Evolutionary conservation across 768 basidiomycete genomes (phyloP).

Genomic region (Boletus insuetus): DNA sequence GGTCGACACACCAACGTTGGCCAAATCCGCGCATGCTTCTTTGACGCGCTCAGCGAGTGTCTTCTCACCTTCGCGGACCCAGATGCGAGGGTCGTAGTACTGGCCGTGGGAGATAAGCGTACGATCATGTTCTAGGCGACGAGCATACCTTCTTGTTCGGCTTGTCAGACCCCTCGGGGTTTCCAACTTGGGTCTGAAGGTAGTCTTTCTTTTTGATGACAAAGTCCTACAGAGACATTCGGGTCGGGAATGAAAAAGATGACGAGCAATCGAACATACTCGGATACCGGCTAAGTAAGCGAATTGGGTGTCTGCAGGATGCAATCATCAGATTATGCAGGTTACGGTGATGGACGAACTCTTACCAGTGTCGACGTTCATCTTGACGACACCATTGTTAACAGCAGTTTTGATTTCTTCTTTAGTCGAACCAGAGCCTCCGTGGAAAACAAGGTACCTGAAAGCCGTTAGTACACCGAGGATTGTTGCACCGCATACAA

Average conservation of each 20-base stretch:
- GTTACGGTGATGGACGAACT: not conserved
- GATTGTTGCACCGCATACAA: not conserved
- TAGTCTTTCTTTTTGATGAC: slow-evolving; percentile 83
- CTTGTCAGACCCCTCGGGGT: slow-evolving; percentile 95
- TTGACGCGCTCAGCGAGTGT: slow-evolving; percentile 84
- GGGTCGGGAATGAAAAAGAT: not conserved
- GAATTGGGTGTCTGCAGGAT: slow-evolving; percentile 70
- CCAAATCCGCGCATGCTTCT: slow-evolving; percentile 90
- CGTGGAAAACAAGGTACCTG: slow-evolving; percentile 99
- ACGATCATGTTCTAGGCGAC: not conserved
- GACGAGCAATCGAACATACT: slow-evolving; percentile 36
- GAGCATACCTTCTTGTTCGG: slow-evolving; percentile 93
- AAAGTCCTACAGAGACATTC: slow-evolving; percentile 61
- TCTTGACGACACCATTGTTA: slow-evolving; percentile 91
- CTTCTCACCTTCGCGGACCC: slow-evolving; percentile 99
- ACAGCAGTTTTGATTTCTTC: slow-evolving; percentile 95
- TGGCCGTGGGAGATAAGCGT: slow-evolving; percentile 23
- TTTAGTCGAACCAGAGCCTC: slow-evolving; percentile 96
- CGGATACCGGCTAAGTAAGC: slow-evolving; percentile 88
- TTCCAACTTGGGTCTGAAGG: slow-evolving; percentile 88
- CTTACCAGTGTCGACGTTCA: slow-evolving; percentile 92
- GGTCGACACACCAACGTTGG: slow-evolving; percentile 51
- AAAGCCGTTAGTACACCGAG: not conserved
- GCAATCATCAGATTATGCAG: slow-evolving; percentile 3
- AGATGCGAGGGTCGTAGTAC: slow-evolving; percentile 95